phyloP scores from a whole-genome alignment of 441 rosid species.

The Corymbia calophylla region DNA sequence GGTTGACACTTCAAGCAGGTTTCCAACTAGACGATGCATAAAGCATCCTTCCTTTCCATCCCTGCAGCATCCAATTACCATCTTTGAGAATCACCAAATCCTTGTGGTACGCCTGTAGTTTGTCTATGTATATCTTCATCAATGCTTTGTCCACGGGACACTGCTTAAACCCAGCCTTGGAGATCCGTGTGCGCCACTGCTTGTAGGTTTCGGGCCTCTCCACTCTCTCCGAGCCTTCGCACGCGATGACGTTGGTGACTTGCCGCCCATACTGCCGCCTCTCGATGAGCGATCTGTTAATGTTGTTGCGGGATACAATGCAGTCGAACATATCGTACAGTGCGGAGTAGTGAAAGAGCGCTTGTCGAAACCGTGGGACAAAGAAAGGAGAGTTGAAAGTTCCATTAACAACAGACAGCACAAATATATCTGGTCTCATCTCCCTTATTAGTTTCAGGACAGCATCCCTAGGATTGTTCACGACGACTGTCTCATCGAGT shows the following conservation, averaged over 20 bases:
- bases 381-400: neutral
- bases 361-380: neutral
- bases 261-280: neutral
- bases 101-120: neutral
- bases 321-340: neutral
- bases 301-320: neutral
- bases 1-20: neutral
- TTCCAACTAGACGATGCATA: neutral
- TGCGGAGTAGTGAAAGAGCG: conserved; percentile 1
- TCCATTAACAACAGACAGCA: neutral
- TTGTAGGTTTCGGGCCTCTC: conserved; percentile 5
- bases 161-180: neutral
- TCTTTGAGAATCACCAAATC: neutral
- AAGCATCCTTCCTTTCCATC: conserved; percentile 2
- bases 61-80: neutral
- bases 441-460: conserved; percentile 4
- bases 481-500: neutral
- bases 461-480: conserved; percentile 10
- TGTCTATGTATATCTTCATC: neutral
- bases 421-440: neutral
- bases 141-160: neutral
- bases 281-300: neutral
- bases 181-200: conserved; percentile 1
- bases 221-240: neutral
- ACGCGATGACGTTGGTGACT: neutral